Evolutionary conservation across 2,329 filamentous ascomycete genomes (phyloP).

Genomic region (Bisporella sp.): DNA sequence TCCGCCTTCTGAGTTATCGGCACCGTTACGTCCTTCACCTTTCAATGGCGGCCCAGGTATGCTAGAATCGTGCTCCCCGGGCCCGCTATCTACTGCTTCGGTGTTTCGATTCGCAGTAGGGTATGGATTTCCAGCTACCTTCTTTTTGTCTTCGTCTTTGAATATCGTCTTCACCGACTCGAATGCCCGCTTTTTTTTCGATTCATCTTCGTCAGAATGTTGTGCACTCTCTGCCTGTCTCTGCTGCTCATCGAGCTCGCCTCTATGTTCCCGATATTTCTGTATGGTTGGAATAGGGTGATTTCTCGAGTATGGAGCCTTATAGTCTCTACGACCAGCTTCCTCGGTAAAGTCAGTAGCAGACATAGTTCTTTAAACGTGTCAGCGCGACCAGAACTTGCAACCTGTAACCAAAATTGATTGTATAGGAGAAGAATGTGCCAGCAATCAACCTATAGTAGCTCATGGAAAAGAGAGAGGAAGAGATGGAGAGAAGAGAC

Average conservation of each 20-base stretch:
- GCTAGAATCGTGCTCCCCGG: slow-evolving; percentile 11
- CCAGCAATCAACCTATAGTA: no score
- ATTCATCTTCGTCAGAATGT: slow-evolving; percentile 19
- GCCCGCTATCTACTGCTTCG: slow-evolving; percentile 4
- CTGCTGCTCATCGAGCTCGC: slow-evolving; percentile 14
- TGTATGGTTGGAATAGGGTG: slow-evolving; percentile 22
- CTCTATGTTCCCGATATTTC: slow-evolving; percentile 18
- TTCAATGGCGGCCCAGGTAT: slow-evolving; percentile 8
- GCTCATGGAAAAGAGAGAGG: no score
- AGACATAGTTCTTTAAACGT: background rate
- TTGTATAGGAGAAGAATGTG: no score
- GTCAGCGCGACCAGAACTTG: no score
- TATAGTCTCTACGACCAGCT: slow-evolving; percentile 17
- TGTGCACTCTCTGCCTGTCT: slow-evolving; percentile 17
- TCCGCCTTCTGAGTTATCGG: background rate
- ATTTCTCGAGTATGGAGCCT: slow-evolving; percentile 18
- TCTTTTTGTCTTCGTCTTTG: slow-evolving; percentile 18
- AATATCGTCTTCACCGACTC: slow-evolving; percentile 15
- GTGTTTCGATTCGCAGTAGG: slow-evolving; percentile 18
- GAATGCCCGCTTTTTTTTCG: slow-evolving; percentile 15
- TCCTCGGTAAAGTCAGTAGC: slow-evolving; percentile 14
- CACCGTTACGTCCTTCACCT: slow-evolving; percentile 2
- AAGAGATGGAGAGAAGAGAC: no score
- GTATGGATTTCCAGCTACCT: slow-evolving; percentile 15
- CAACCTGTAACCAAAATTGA: no score